These are phyloP conservation scores for Cephalotrichum gorgonifer DNA, from an alignment of 2,329 filamentous ascomycete species.

Conservation along the genomic window DNA sequence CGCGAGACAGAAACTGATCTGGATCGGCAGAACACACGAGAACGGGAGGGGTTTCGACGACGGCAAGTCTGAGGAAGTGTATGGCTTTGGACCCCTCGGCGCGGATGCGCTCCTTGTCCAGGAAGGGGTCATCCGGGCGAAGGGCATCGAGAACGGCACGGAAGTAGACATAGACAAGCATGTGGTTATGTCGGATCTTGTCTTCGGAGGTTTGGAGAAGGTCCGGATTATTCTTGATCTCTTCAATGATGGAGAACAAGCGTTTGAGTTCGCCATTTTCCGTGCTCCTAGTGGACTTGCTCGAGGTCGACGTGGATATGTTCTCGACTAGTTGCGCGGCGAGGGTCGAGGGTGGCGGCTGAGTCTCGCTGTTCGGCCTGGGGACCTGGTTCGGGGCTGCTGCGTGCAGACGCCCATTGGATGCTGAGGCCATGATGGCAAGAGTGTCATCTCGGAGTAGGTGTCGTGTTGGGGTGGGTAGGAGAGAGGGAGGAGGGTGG, in stretches of 20 bases:
- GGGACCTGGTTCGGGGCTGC: neutral
- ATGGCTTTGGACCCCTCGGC: slow-evolving; percentile 61
- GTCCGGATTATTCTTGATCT: slow-evolving; percentile 37
- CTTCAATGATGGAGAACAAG: slow-evolving; percentile 48
- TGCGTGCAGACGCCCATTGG: slow-evolving; percentile 1
- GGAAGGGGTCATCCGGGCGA: slow-evolving; percentile 58
- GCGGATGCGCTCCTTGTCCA: slow-evolving; percentile 41
- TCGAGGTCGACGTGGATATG: slow-evolving; percentile 55
- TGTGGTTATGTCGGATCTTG: slow-evolving; percentile 67
- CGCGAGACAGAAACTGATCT: slow-evolving; percentile 37
- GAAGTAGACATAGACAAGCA: slow-evolving; percentile 74
- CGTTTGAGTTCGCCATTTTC: slow-evolving; percentile 66
- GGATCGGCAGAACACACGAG: slow-evolving; percentile 35
- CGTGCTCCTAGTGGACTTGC: slow-evolving; percentile 36
- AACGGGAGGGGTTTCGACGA: slow-evolving; percentile 65
- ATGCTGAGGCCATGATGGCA: slow-evolving; percentile 2
- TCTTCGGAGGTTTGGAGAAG: slow-evolving; percentile 52
- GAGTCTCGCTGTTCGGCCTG: slow-evolving; percentile 3
- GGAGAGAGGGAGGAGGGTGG: neutral
- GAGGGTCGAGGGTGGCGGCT: slow-evolving; percentile 64
- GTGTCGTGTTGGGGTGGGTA: neutral
- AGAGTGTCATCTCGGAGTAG: neutral
- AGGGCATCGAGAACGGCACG: slow-evolving; percentile 67
- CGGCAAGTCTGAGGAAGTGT: slow-evolving; percentile 63
- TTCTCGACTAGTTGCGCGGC: slow-evolving; percentile 81